Base-by-base conservation (phyloP, 2,329 filamentous ascomycete genomes). In the Colletotrichum navitas region DNA sequence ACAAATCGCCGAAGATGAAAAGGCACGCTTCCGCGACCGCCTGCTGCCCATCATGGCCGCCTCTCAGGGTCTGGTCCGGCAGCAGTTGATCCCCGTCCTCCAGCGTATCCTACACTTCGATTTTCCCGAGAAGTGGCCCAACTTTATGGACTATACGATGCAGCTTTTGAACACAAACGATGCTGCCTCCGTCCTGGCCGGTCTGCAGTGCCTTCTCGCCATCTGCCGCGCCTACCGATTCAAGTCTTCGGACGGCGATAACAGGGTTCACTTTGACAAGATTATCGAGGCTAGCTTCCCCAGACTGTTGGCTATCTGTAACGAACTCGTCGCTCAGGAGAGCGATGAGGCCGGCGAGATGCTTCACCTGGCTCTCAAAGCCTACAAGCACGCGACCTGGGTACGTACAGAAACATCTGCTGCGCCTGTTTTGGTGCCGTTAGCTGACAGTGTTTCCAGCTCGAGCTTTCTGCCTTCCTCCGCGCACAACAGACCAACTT, bases 341-440 rank as follows among this genome's bases (percentile, higher is more conserved):
- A 97, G 94, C 80, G 86, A 97, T 76, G 96, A 99, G 83, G 96
- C 95, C 24, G 95, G 94, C 71, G 96, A 98, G 85, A 98, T 99
- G 93, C 87, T 99, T 76, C 93, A 97, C 80, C 92, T 97, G 70
- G 94, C 97, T 66, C 88, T 99, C 79, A 99, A 99, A 86, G 92
- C 94, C 47, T 99, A 97, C 84, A 99, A 99, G 85, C 95, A 99
- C 84, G 95, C 96, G 59, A 97, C 97, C 78, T 99, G 97, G 87
- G 93, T 97, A 80, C 47, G 7, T 49, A 58, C 51, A 62, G 34
- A 41, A 51, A 18, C 12, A 51, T 49, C 18, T 43, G 29, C 10
- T 52, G 21, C 29, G 52, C 54, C 39, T 55, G 55, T 49, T 47
- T 56, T 47, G 55, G 56, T 63, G 58, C n/a, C 2, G 47, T 45